Percentiles rank a stretch among this genome's conserved stretches.
phyloP scores from a whole-genome alignment of 768 basidiomycete genomes.

The Porphyrellus cyaneotinctus region DNA sequence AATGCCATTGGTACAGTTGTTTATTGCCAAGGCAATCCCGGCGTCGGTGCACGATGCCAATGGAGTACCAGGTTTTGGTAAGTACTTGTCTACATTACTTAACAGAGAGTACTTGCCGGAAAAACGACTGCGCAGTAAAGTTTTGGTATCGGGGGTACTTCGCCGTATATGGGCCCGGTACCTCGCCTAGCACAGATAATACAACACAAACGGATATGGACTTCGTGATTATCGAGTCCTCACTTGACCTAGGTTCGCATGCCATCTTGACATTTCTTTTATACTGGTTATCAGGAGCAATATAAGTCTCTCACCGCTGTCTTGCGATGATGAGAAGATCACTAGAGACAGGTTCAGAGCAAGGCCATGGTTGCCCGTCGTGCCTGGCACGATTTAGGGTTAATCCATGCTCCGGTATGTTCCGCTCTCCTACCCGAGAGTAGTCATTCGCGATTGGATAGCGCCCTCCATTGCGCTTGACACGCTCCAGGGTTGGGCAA shows the following conservation, averaged over 20 bases:
- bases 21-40: conserved; percentile 18
- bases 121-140: conserved; percentile 17
- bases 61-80: conserved; percentile 11
- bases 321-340: background rate
- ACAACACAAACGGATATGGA: background rate
- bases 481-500: too few species aligned
- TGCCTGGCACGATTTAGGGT: background rate
- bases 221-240: conserved; percentile 4
- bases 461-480: too few species aligned
- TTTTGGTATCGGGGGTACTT: conserved; percentile 12
- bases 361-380: conserved; percentile 11
- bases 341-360: background rate
- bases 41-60: conserved; percentile 17
- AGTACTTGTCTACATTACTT: too few species aligned
- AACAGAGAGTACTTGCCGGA: too few species aligned
- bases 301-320: background rate
- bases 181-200: conserved; percentile 9
- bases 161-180: conserved; percentile 21
- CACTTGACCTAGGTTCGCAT: background rate
- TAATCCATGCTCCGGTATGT: too few species aligned
- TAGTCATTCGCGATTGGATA: background rate
- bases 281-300: background rate
- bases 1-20: conserved; percentile 11
- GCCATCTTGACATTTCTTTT: background rate
- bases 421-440: too few species aligned